phyloP scores from a whole-genome alignment of 2,329 filamentous ascomycete species.

The Colletotrichum agaves region DNA sequence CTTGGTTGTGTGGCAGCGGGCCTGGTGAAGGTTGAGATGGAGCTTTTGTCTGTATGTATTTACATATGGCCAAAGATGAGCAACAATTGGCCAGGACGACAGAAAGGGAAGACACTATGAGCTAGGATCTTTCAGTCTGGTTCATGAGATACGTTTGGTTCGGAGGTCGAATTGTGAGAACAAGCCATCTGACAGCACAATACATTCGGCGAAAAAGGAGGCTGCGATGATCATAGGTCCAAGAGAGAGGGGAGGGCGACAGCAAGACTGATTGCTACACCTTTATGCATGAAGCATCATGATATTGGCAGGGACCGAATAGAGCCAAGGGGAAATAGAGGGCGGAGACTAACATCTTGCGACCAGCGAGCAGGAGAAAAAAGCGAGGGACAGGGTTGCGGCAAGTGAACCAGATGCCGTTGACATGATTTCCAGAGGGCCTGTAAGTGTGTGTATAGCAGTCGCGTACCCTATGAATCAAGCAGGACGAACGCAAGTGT shows the following conservation, averaged over 20 bases:
- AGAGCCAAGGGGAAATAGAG: background rate
- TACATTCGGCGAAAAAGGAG: constrained; percentile 3
- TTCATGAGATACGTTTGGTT: background rate
- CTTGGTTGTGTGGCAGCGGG: constrained; percentile 28
- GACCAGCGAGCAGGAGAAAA: constrained; percentile 7
- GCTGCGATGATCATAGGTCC: constrained; percentile 19
- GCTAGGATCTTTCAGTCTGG: background rate
- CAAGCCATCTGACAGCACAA: constrained; percentile 2
- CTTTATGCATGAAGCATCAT: constrained; percentile 31
- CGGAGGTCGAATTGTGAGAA: background rate
- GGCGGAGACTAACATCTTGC: background rate
- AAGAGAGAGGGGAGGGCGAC: constrained; percentile 7
- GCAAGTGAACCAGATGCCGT: constrained; percentile 2
- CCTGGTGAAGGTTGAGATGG: constrained; percentile 32
- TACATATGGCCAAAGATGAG: background rate
- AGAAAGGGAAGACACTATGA: background rate
- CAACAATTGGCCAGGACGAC: background rate
- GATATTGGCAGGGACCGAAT: constrained; percentile 31
- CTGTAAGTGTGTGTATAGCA: background rate
- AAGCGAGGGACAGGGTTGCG: background rate
- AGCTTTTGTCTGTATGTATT: constrained; percentile 1
- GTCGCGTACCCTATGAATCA: constrained; percentile 19
- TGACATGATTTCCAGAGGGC: background rate
- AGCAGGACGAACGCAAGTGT: constrained; percentile 25
- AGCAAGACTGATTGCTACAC: constrained; percentile 8